Evolutionary conservation across 495 filamentous ascomycete species (phyloP).

Genomic region (Talaromyces stipitatus): DNA sequence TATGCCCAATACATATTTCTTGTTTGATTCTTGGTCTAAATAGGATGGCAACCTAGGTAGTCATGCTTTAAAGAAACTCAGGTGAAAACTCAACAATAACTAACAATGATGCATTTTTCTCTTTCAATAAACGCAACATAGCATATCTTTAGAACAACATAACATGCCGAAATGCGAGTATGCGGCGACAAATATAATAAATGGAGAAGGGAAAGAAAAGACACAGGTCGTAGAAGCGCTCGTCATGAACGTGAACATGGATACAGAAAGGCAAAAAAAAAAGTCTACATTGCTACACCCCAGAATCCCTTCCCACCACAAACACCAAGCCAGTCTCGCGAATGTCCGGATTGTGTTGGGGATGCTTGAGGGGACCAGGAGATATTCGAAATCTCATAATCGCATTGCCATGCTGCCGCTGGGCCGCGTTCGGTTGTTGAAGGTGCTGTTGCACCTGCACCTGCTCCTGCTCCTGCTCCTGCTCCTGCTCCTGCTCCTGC

Average conservation of each 20-base stretch:
- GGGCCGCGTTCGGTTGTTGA: constrained; percentile 52
- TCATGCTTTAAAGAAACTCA: no score
- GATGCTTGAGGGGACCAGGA: constrained; percentile 82
- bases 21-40: background rate
- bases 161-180: background rate
- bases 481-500: constrained; percentile 9
- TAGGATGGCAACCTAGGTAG: no score
- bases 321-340: constrained; percentile 90
- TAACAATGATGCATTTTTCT: no score
- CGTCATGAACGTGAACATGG: background rate
- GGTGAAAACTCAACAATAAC: no score
- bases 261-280: background rate
- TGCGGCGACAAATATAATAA: background rate
- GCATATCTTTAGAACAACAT: background rate
- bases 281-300: constrained; percentile 61
- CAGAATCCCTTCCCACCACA: constrained; percentile 86
- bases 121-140: no score
- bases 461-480: constrained; percentile 26
- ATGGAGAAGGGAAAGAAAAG: background rate
- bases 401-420: constrained; percentile 83
- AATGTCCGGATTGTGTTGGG: constrained; percentile 49
- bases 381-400: constrained; percentile 92
- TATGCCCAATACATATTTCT: background rate
- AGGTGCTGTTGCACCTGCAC: constrained; percentile 34
- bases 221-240: background rate